Percentiles rank a stretch among this genome's conserved stretches.
These are phyloP conservation scores for Trichoderma simmonsii DNA, from an alignment of 2,329 filamentous ascomycete genomes.

Conservation along the genomic window DNA sequence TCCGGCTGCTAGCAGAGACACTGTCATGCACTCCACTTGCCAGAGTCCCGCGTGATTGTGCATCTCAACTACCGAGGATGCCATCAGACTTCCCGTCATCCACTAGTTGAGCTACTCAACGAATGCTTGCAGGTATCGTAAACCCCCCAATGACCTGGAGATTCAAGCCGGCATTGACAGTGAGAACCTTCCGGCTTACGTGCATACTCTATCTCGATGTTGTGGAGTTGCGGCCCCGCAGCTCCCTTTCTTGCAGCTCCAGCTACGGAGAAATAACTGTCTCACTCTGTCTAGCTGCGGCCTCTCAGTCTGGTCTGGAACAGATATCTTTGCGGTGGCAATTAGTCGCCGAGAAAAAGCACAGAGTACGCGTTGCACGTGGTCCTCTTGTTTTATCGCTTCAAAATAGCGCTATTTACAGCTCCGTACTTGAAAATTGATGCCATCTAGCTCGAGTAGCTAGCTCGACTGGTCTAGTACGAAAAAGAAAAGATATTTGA, in stretches of 20 bases:
- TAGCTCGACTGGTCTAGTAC: neutral
- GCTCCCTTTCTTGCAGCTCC: neutral
- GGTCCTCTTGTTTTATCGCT: neutral
- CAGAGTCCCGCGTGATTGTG: neutral
- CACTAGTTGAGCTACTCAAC: neutral
- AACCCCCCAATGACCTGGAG: neutral
- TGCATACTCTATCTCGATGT: neutral
- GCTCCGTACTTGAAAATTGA: neutral
- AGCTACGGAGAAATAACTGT: neutral
- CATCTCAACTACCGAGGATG: neutral
- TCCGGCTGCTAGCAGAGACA: neutral
- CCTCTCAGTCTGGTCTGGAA: neutral
- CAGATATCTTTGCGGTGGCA: neutral
- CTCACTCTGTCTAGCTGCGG: neutral
- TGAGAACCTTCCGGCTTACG: neutral
- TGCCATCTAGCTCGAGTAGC: neutral
- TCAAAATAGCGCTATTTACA: neutral
- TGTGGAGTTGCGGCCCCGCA: neutral
- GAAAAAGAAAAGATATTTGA: neutral
- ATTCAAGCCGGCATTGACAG: neutral
- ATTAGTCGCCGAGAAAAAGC: neutral
- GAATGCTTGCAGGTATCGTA: neutral
- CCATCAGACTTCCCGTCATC: neutral
- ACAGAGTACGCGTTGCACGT: neutral
- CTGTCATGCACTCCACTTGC: neutral